These are phyloP conservation scores for Fomitopsis palustris DNA, from an alignment of 1,284 basidiomycete genomes.

Conservation along the genomic window DNA sequence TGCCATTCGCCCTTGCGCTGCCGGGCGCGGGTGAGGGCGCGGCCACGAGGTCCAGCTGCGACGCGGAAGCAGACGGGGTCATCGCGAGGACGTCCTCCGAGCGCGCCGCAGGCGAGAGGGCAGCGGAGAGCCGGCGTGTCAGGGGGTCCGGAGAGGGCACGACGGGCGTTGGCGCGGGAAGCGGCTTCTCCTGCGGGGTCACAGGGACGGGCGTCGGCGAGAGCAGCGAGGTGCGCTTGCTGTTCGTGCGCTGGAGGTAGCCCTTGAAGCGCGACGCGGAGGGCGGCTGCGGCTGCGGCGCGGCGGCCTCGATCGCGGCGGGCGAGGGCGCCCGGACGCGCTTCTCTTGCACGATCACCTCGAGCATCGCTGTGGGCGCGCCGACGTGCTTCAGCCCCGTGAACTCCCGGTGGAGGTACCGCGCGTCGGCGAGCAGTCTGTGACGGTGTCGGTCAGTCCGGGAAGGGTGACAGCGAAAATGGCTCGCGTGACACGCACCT, in stretches of 20 bases:
- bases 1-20: background rate
- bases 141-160: background rate
- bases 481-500: slow-evolving; percentile 45
- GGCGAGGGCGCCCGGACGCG: slow-evolving; percentile 33
- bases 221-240: slow-evolving; percentile 6
- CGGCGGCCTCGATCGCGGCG: slow-evolving; percentile 33
- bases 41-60: background rate
- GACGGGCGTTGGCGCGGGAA: slow-evolving; percentile 6
- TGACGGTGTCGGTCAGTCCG: background rate
- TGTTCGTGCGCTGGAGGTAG: slow-evolving; percentile 24
- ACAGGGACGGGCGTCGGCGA: background rate
- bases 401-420: slow-evolving; percentile 70
- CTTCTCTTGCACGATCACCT: slow-evolving; percentile 80
- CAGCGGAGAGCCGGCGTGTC: background rate
- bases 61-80: slow-evolving; percentile 5
- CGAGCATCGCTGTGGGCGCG: slow-evolving; percentile 71
- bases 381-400: slow-evolving; percentile 67
- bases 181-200: slow-evolving; percentile 16
- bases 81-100: background rate
- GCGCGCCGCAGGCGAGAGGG: background rate
- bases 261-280: slow-evolving; percentile 22
- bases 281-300: slow-evolving; percentile 17
- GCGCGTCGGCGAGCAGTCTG: slow-evolving; percentile 79
- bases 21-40: background rate
- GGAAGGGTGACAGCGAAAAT: background rate